Conservation (phyloP, 768 basidiomycete genomes). For the Auricularia heimuer region DNA sequence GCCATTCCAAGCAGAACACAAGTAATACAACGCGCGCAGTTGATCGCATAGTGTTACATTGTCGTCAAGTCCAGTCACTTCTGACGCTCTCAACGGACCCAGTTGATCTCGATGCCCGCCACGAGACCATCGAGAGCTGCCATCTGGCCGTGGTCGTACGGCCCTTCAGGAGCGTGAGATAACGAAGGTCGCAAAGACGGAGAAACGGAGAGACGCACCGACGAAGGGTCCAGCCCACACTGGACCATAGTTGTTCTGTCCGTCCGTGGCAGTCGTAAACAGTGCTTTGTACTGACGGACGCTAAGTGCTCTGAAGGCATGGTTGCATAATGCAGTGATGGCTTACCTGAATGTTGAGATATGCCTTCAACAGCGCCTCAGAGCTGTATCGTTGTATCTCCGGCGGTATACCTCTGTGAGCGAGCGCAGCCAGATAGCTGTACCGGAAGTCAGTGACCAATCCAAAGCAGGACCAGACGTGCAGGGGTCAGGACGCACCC, state of each 20-base stretch:
- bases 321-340: background rate
- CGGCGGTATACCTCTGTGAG: slow-evolving; percentile 36
- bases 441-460: background rate
- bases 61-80: too few relatives aligned
- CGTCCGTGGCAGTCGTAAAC: background rate
- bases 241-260: background rate
- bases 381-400: slow-evolving; percentile 26
- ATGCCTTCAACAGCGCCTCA: slow-evolving; percentile 38
- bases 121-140: slow-evolving; percentile 8
- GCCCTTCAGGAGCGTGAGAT: background rate
- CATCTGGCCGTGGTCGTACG: background rate
- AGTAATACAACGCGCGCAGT: too few relatives aligned
- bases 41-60: too few relatives aligned
- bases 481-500: background rate
- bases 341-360: slow-evolving; percentile 41
- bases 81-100: background rate
- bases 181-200: background rate
- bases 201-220: background rate
- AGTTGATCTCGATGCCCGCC: slow-evolving; percentile 4
- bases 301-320: too few relatives aligned
- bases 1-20: too few relatives aligned
- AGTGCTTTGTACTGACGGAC: background rate
- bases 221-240: background rate
- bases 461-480: background rate
- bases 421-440: slow-evolving; percentile 38